Conservation (phyloP, 768 basidiomycete species). For the Amanita fuliginea region DNA sequence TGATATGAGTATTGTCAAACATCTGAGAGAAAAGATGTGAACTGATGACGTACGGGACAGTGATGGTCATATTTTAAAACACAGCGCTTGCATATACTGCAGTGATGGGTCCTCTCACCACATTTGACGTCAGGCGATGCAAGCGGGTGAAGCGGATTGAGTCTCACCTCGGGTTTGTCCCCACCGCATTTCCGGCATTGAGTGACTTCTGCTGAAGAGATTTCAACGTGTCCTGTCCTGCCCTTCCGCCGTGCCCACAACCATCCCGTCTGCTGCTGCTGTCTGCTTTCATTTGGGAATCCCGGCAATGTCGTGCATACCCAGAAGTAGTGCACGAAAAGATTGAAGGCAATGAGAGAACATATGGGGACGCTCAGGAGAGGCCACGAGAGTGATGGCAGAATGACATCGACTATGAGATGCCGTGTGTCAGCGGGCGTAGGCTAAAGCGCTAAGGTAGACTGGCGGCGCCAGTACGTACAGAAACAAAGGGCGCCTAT, state of each 20-base stretch:
- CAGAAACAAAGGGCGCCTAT: slow-evolving; percentile 72
- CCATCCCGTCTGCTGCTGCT: slow-evolving; percentile 18
- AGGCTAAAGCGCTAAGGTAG: too few relatives aligned
- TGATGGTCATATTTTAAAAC: slow-evolving; percentile 88
- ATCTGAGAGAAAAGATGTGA: not conserved
- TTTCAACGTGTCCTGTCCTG: slow-evolving; percentile 37
- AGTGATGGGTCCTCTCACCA: slow-evolving; percentile 81
- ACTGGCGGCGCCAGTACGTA: slow-evolving; percentile 30
- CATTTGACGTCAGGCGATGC: slow-evolving; percentile 2
- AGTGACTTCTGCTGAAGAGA: slow-evolving; percentile 41
- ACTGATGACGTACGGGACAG: slow-evolving; percentile 61
- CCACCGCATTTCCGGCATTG: slow-evolving; percentile 61
- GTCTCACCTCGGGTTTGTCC: slow-evolving; percentile 67
- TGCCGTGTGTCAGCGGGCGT: not conserved
- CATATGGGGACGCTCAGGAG: slow-evolving; percentile 58
- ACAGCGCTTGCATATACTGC: slow-evolving; percentile 83
- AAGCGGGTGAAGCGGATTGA: not conserved
- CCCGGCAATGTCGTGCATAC: slow-evolving; percentile 77
- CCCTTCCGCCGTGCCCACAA: slow-evolving; percentile 24
- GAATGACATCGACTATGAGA: slow-evolving; percentile 66
- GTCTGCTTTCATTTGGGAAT: slow-evolving; percentile 38
- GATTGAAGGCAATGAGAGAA: slow-evolving; percentile 64
- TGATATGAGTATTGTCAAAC: not conserved
- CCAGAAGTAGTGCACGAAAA: slow-evolving; percentile 77
- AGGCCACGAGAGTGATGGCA: slow-evolving; percentile 49